Evolutionary conservation across 2,329 filamentous ascomycete genomes (phyloP).

Genomic region (Colletotrichum camelliae): DNA sequence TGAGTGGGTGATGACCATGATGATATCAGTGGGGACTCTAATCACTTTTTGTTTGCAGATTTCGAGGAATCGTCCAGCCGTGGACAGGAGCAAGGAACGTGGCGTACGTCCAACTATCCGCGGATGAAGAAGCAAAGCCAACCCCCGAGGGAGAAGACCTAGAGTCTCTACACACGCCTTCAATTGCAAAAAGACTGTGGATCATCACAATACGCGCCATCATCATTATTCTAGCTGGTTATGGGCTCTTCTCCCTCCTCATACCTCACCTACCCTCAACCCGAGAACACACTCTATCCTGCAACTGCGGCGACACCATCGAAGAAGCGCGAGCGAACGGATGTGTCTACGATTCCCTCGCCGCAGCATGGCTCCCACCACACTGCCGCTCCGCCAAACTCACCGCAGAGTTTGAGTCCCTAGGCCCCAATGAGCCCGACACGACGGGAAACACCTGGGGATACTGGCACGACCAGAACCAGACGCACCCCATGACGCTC

Average conservation of each 20-base stretch:
- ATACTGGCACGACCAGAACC: slow-evolving; percentile 34
- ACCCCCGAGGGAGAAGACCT: fast-evolving
- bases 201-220: background rate
- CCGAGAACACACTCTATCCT: slow-evolving; percentile 12
- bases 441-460: slow-evolving; percentile 26
- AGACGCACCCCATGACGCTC: slow-evolving; percentile 25
- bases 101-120: background rate
- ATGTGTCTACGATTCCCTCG: slow-evolving; percentile 39
- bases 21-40: fast-evolving
- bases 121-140: background rate
- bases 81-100: background rate
- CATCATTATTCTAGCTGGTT: background rate
- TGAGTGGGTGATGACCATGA: fast-evolving
- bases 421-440: slow-evolving; percentile 32
- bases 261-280: background rate
- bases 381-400: slow-evolving; percentile 38
- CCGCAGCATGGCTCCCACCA: slow-evolving; percentile 37
- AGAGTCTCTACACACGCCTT: fast-evolving
- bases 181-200: background rate
- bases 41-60: background rate
- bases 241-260: background rate
- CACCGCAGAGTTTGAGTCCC: slow-evolving; percentile 33
- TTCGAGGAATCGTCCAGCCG: background rate
- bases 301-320: slow-evolving; percentile 35
- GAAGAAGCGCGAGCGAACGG: slow-evolving; percentile 29